A percentile compares a stretch with the other conserved stretches of the same genome.
Conservation (phyloP, 331 rosid species). For the Cydonia oblonga region DNA sequence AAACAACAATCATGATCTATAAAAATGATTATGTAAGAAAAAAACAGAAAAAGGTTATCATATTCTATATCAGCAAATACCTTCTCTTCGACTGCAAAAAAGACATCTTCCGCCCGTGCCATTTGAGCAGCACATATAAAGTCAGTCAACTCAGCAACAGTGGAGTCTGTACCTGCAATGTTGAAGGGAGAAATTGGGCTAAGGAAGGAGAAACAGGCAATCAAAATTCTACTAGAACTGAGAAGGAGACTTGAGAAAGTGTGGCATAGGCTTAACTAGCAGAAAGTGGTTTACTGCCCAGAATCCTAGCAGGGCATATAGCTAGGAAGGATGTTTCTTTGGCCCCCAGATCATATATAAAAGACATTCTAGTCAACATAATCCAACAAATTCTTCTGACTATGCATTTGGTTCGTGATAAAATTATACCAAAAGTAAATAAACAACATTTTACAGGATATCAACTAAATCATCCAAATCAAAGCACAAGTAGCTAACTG, state of each 20-base stretch:
- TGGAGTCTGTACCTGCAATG: slow-evolving; percentile 44
- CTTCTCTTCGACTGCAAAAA: slow-evolving; percentile 49
- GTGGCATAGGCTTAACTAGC: neutral
- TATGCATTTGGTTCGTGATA: neutral
- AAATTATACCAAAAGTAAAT: no score
- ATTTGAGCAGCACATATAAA: slow-evolving; percentile 73
- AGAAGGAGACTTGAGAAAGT: neutral
- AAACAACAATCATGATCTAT: slow-evolving; percentile 6
- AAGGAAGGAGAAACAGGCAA: neutral
- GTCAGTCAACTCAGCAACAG: slow-evolving; percentile 62
- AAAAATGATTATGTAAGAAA: neutral
- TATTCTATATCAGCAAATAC: slow-evolving; percentile 15
- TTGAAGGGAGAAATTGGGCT: slow-evolving; percentile 5
- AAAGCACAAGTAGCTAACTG: neutral
- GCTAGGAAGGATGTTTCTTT: neutral
- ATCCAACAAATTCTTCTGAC: neutral
- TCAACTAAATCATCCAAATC: neutral
- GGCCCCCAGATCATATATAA: neutral
- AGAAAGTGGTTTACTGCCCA: neutral
- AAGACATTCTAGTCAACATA: neutral
- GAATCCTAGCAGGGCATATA: neutral
- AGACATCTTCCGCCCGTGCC: slow-evolving; percentile 52
- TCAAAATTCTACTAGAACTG: neutral
- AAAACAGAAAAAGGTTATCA: neutral
- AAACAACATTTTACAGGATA: neutral